Base-by-base conservation (phyloP, 2,329 filamentous ascomycete genomes). In the Talaromyces sp. region DNA sequence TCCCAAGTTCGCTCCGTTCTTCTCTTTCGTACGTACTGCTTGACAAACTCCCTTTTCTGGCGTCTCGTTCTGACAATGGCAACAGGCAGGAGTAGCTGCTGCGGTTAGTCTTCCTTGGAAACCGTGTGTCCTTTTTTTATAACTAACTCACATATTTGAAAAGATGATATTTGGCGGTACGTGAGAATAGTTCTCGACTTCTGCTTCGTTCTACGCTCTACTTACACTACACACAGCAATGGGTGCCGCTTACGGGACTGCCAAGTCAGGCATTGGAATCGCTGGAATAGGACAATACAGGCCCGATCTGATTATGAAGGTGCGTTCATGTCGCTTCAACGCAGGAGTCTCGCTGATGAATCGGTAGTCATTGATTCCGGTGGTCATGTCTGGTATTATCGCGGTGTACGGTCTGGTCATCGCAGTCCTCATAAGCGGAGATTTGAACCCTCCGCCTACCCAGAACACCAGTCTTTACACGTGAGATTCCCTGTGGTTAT, bases 371-470 rank as follows among this genome's bases (percentile, higher is more conserved):
- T 71, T 81, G 52, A 80, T 81, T 57, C 79, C 79, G 31, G 79
- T 81, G 57, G 78, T 99, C 81, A 99, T 99, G 94, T 96, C 94
- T 69, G 94, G 94, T 85, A 99, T 99, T 74, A 91, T 99, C 71
- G 94, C 94, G 61, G 94, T 99, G 67, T 99, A 99, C 80, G 91
- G 92, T 56, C 89, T 99, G 68, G 94, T 99, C 70, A 92, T 99
- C 68, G 90, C 93, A 19, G 94, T 99, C 71, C 85, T 99, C 67
- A 99, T 99, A 74, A 91, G 92, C 59, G 89, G 91, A 76, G 91
- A 96, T 75, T 86, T 97, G 74, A 84, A 83, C 55, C 90, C 92
- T 29, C 89, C 88, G 60, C 82, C 84, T 17, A 78, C 78, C 21
- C 79, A 83, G 66, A 82, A 82, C 72, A 96, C 96, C 80, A 92